Base-by-base conservation (phyloP, 2,329 filamentous ascomycete species). In the Curvularia spicifera region DNA sequence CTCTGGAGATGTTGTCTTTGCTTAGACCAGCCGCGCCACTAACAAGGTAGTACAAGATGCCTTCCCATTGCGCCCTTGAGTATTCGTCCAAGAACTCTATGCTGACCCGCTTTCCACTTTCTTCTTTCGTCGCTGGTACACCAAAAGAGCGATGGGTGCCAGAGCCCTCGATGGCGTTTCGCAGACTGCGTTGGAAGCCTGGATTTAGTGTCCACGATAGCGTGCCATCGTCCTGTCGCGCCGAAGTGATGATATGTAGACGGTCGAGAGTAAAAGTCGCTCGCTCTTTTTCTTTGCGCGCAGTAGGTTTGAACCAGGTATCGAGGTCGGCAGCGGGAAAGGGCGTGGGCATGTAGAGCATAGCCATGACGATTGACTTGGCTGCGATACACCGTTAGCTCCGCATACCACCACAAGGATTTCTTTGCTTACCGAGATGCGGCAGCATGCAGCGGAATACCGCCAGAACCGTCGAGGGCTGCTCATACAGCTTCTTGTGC, bases 401-500 rank as follows among this genome's bases (percentile, higher is more conserved):
- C 15, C 13, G 28, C 9, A 43, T 37, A 10, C 3, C 6, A 1
- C 1, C n/a, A 22, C 2, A 29, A 4, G n/a, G 15, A 18, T 42
- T 35, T 3, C 20, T 15, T 10, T 5, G 53, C 43, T 71, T 83
- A 93, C 91, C 92, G 61, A 98, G 81, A 73, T 96, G 91, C 57
- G 95, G 92, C 57, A 99, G 85, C 93, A 99, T 97, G 80, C 95
- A 93, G 67, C 95, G 88, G 77, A 98, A 98, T 71, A 99, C 93
- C 66, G 95, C 95, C 66, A 99, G 87, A 37, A 93, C 91, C 1
- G 95, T 97, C 42, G 94, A 96, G 29, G 95, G 95, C 82, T 97
- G 93, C 80, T 93, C 90, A 83, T 99, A 99, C 45, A 99, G 85
- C 78, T 91, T 90, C 75, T 88, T 87, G 78, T 98, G 97, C 35